Evolutionary conservation across 164 flowering plant species (phyloP).

Genomic region (Aristolochia contorta): DNA sequence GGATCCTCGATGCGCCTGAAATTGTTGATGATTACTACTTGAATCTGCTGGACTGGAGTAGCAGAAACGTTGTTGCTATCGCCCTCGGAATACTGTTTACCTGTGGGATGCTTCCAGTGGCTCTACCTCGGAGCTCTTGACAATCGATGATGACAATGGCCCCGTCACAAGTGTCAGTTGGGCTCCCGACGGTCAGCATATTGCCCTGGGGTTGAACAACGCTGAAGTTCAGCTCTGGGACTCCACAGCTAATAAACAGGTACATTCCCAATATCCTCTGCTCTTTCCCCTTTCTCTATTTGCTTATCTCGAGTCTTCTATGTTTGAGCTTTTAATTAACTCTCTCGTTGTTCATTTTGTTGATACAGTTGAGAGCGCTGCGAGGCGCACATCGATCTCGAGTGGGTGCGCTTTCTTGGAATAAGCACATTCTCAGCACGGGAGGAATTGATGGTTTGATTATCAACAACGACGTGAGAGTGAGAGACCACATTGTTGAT

Average conservation of each 20-base stretch:
- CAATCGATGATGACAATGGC: conserved; percentile 39
- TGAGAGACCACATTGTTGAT: conserved; percentile 39
- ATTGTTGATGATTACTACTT: conserved; percentile 51
- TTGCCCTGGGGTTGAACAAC: conserved; percentile 48
- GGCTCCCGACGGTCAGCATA: conserved; percentile 59
- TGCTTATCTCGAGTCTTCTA: no score
- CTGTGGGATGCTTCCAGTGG: conserved; percentile 49
- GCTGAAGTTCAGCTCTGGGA: conserved; percentile 60
- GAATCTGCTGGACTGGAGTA: conserved; percentile 59
- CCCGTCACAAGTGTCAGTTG: conserved; percentile 55
- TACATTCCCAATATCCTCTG: not conserved
- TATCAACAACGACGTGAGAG: conserved; percentile 51
- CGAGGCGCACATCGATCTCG: conserved; percentile 39
- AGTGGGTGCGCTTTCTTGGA: conserved; percentile 57
- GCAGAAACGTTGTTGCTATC: conserved; percentile 45
- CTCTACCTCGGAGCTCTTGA: conserved; percentile 37
- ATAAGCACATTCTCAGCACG: conserved; percentile 46
- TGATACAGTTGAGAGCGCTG: conserved; percentile 40
- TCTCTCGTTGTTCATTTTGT: not conserved
- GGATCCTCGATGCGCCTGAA: conserved; percentile 60
- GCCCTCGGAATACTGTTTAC: conserved; percentile 46
- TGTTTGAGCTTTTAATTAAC: no score
- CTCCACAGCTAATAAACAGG: conserved; percentile 29
- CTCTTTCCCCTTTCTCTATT: no score
- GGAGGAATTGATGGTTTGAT: conserved; percentile 53